Percentiles rank a stretch among this genome's conserved stretches.
Evolutionary conservation across 345 rosid species (phyloP).

Genomic region (Turnera subulata): DNA sequence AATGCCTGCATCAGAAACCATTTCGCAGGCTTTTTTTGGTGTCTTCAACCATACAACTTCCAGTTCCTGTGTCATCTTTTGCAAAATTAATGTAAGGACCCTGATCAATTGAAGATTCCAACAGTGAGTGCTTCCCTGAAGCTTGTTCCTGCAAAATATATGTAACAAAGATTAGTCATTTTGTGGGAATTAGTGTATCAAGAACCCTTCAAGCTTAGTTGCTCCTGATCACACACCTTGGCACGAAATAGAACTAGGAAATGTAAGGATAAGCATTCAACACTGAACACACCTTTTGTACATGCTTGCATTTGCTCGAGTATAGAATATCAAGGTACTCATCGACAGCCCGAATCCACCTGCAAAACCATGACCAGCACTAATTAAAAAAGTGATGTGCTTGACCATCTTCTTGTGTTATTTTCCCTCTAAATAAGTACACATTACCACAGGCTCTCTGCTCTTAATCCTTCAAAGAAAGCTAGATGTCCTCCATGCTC

Average conservation of each 20-base stretch:
- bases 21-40: too few species aligned
- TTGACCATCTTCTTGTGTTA: too few species aligned
- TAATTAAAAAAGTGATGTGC: slow-evolving; percentile 20
- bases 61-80: slow-evolving; percentile 12
- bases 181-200: too few species aligned
- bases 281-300: slow-evolving; percentile 3
- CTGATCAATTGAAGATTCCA: slow-evolving; percentile 32
- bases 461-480: slow-evolving; percentile 35
- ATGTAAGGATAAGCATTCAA: too few species aligned
- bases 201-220: too few species aligned
- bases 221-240: too few species aligned
- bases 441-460: slow-evolving; percentile 38
- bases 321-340: slow-evolving; percentile 27
- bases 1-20: too few species aligned
- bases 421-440: too few species aligned
- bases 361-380: too few species aligned
- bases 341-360: slow-evolving; percentile 43
- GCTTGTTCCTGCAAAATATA: slow-evolving; percentile 34
- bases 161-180: not conserved
- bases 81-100: slow-evolving; percentile 36
- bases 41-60: too few species aligned
- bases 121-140: slow-evolving; percentile 3
- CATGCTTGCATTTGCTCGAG: slow-evolving; percentile 19
- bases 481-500: slow-evolving; percentile 42
- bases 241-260: too few species aligned